These are phyloP conservation scores for Termitomyces sp. DNA, from an alignment of 768 basidiomycete genomes.

Conservation along the genomic window DNA sequence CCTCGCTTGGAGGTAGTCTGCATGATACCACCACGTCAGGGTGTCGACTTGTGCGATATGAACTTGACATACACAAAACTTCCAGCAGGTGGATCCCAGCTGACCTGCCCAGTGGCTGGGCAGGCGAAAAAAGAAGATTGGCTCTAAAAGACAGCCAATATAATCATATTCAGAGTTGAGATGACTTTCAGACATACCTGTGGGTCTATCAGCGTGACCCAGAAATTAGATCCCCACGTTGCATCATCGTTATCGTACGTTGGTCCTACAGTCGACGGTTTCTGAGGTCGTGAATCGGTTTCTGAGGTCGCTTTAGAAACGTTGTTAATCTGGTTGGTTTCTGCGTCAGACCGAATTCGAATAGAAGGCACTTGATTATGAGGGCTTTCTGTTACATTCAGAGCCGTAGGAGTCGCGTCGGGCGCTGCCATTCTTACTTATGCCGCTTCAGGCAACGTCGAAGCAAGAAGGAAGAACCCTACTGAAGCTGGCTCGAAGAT, in stretches of 20 bases:
- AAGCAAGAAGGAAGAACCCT: slow-evolving; percentile 9
- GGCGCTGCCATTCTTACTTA: slow-evolving; percentile 7
- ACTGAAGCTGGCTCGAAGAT: background rate
- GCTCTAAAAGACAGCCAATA: slow-evolving; percentile 33
- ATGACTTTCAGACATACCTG: slow-evolving; percentile 47
- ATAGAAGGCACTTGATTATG: slow-evolving; percentile 3
- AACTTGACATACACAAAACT: slow-evolving; percentile 71
- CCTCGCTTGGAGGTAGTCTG: slow-evolving; percentile 78
- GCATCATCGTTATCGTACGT: slow-evolving; percentile 42
- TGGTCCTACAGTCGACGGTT: slow-evolving; percentile 20
- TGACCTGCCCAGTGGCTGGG: slow-evolving; percentile 87
- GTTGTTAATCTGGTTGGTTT: background rate
- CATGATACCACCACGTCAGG: slow-evolving; percentile 17
- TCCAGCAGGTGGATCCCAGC: slow-evolving; percentile 90
- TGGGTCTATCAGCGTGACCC: slow-evolving; percentile 92
- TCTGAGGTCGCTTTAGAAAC: background rate
- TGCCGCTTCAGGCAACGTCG: background rate
- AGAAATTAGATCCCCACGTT: slow-evolving; percentile 88
- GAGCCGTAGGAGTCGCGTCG: slow-evolving; percentile 5
- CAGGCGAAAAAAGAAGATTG: slow-evolving; percentile 85
- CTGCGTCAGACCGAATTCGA: background rate
- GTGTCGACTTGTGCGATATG: slow-evolving; percentile 16
- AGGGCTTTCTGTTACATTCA: slow-evolving; percentile 6
- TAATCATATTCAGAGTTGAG: background rate
- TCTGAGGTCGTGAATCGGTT: slow-evolving; percentile 13